Conservation (phyloP, 768 basidiomycete species). For the Trametes cingulata region DNA sequence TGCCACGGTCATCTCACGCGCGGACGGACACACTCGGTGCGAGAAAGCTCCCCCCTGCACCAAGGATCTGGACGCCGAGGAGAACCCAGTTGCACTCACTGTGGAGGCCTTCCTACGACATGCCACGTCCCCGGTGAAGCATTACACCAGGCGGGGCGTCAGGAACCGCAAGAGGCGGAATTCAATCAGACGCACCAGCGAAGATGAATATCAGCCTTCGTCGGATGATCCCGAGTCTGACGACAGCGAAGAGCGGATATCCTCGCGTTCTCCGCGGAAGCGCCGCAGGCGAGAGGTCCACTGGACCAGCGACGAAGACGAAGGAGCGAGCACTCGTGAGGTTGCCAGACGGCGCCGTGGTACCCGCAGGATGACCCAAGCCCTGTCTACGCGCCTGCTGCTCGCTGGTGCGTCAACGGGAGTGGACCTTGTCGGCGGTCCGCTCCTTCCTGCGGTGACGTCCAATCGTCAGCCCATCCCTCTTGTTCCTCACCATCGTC, state of each 20-base stretch:
- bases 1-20: no score
- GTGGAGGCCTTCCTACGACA: constrained; percentile 83
- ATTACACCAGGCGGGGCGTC: neutral
- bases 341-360: neutral
- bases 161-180: neutral
- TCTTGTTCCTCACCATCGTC: constrained; percentile 23
- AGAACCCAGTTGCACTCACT: neutral
- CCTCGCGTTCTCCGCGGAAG: neutral
- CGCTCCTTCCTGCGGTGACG: constrained; percentile 17
- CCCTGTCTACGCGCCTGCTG: constrained; percentile 37
- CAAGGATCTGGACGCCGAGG: no score
- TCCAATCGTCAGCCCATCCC: constrained; percentile 32
- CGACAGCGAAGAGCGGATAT: neutral
- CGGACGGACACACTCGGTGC: no score
- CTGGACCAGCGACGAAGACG: constrained; percentile 11
- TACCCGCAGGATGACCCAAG: constrained; percentile 17
- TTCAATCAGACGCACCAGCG: neutral
- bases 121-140: constrained; percentile 42
- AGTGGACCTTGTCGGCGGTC: constrained; percentile 33
- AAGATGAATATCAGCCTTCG: neutral
- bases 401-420: constrained; percentile 39
- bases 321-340: neutral
- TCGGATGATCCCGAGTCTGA: neutral
- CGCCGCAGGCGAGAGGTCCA: neutral
- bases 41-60: neutral